phyloP scores from a whole-genome alignment of 1,284 basidiomycete species.

The Caloboletus firmus region DNA sequence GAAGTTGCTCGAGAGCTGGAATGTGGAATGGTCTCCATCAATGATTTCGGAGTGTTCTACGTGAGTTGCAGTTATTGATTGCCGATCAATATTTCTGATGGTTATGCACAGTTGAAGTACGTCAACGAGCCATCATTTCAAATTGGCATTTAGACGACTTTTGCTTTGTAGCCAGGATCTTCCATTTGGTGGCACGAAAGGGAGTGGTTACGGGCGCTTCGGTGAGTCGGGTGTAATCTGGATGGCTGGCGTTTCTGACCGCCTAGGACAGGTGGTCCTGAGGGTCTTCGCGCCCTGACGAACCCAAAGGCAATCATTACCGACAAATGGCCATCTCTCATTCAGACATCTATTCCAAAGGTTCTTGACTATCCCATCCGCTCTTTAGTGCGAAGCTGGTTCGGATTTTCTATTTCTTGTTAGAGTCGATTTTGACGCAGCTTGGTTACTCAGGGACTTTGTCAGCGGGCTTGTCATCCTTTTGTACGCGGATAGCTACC shows the following conservation, averaged over 20 bases:
- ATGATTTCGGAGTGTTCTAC: constrained; percentile 94
- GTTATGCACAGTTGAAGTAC: constrained; percentile 56
- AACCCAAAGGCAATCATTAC: constrained; percentile 84
- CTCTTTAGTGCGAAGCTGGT: constrained; percentile 80
- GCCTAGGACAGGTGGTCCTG: constrained; percentile 68
- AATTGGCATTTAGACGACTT: constrained; percentile 14
- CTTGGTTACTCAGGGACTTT: constrained; percentile 61
- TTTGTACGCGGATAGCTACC: constrained; percentile 73
- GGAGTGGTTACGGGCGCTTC: constrained; percentile 88
- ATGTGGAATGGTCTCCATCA: constrained; percentile 96
- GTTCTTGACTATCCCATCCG: constrained; percentile 87
- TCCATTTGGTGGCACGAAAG: constrained; percentile 91
- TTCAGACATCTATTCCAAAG: constrained; percentile 85
- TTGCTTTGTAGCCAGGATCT: constrained; percentile 76
- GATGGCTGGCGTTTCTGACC: constrained; percentile 6
- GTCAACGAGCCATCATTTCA: constrained; percentile 24
- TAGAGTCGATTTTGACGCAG: constrained; percentile 6
- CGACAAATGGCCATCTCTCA: constrained; percentile 79
- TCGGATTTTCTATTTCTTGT: constrained; percentile 39
- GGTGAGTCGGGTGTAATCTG: constrained; percentile 43
- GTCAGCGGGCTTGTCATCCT: constrained; percentile 71
- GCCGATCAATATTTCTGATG: constrained; percentile 9
- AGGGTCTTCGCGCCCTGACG: constrained; percentile 86
- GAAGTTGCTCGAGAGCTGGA: constrained; percentile 78
- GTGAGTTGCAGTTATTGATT: constrained; percentile 44